Base-by-base conservation (phyloP, 192 early-diverging fungal species). In the Coemansia reversa region DNA sequence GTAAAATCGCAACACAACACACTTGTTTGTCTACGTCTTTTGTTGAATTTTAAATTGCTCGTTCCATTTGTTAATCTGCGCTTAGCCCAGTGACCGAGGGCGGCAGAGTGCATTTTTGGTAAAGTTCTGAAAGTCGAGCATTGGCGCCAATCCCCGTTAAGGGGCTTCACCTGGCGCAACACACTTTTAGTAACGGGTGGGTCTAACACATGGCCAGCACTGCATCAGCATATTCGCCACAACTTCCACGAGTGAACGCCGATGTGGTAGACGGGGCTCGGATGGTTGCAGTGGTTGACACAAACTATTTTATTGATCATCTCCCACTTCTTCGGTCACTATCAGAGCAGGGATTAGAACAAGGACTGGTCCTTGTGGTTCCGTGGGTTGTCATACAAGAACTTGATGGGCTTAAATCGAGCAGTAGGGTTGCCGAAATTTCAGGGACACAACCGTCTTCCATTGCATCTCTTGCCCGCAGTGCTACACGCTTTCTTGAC, bases 301-400 rank as follows among this genome's bases (percentile, higher is more conserved):
- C 76, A 22, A 79, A 79, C 70, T 79, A 69, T 49, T 62, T 79
- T 65, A 65, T 79, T 8, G 60, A 62, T 53, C 51, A 72, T 55
- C 60, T 79, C 32, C 18, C 54, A 12, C 32, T 79, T 24, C 51
- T 79, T 27, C 29, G 32, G 23, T 22, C 64, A 11, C 61, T 79
- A 11, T 42, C 67, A 11, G 47, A 47, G 0, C 11, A 32, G 5
- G 70, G 67, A 39, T 33, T 62, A 27, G 16, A 7, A 16, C 50
- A 51, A 4, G 47, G 61, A 1, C 39, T 79, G 11, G 66, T 67
- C 7, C 29, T 79, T 23, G 67, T 79, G 6, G 63, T 79, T 19
- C 76, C 76, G 8, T 73, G 63, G 76, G 52, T 63, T 7, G 76
- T 79, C 7, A 27, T 79, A 5, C 70, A 79, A 29, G 76, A 79